Percentiles rank a stretch among this genome's conserved stretches.
These are phyloP conservation scores for Aspergillus asperescens DNA, from an alignment of 495 filamentous ascomycete genomes.

Conservation along the genomic window DNA sequence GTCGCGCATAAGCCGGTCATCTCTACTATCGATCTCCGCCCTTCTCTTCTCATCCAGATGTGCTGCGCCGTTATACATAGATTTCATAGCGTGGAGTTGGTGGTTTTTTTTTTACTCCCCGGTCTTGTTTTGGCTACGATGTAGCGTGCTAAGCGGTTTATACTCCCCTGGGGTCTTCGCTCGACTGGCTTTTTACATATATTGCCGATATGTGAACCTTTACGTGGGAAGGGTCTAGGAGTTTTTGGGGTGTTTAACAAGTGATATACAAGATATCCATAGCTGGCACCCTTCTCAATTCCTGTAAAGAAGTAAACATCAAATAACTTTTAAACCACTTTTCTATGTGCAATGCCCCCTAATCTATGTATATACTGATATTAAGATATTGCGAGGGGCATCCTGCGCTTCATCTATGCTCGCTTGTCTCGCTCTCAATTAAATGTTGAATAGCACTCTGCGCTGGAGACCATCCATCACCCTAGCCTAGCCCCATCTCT, in stretches of 20 bases:
- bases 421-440: neutral
- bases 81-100: slow-evolving; percentile 24
- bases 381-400: neutral
- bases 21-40: neutral
- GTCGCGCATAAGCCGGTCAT: slow-evolving; percentile 25
- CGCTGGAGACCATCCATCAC: neutral
- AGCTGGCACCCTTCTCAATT: neutral
- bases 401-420: neutral
- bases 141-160: neutral
- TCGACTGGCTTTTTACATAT: neutral
- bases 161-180: neutral
- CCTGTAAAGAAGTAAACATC: neutral
- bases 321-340: neutral
- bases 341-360: neutral
- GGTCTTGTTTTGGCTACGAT: neutral
- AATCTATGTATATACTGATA: neutral
- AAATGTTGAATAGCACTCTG: slow-evolving; percentile 10
- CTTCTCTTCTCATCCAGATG: slow-evolving; percentile 3
- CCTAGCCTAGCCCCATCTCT: neutral
- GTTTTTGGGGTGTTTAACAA: neutral
- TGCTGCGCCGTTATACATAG: slow-evolving; percentile 3
- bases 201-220: neutral
- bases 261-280: slow-evolving; percentile 7
- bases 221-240: neutral
- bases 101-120: slow-evolving; percentile 9